phyloP scores from a whole-genome alignment of 2,329 filamentous ascomycete genomes.

The Aplosporella prunicola region DNA sequence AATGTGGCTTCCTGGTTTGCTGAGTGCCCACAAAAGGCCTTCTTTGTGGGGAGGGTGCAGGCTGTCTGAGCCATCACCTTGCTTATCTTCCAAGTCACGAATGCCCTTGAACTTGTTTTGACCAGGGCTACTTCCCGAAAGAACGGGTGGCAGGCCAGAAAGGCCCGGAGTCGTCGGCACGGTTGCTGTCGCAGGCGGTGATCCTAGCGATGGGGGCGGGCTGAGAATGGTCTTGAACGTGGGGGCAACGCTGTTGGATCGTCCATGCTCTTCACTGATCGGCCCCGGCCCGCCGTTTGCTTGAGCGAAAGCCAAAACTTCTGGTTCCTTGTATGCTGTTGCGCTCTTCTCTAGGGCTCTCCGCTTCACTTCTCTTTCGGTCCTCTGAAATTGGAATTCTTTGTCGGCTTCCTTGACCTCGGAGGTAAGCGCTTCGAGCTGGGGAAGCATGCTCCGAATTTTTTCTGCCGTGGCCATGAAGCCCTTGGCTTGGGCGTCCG shows the following conservation, averaged over 20 bases:
- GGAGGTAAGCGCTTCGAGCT: conserved; percentile 75
- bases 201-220: conserved; percentile 16
- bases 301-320: conserved; percentile 14
- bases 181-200: conserved; percentile 14
- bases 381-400: conserved; percentile 88
- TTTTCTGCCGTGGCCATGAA: conserved; percentile 79
- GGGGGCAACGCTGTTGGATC: conserved; percentile 20
- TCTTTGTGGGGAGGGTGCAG: conserved; percentile 68
- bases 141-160: conserved; percentile 18
- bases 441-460: conserved; percentile 76
- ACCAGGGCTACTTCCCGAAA: conserved; percentile 21
- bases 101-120: conserved; percentile 71
- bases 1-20: conserved; percentile 83
- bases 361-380: conserved; percentile 93
- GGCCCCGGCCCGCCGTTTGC: conserved; percentile 14
- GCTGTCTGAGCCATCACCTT: conserved; percentile 41
- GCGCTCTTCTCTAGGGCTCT: conserved; percentile 82
- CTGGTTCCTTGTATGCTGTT: conserved; percentile 31
- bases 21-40: conserved; percentile 88
- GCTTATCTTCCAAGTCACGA: conserved; percentile 81
- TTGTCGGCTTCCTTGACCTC: conserved; percentile 94
- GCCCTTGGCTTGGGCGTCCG: conserved; percentile 75
- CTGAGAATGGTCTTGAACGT: conserved; percentile 26
- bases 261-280: background rate
- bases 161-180: conserved; percentile 13